Base-by-base conservation (phyloP, 768 basidiomycete genomes). In the Leccinellum albellum region DNA sequence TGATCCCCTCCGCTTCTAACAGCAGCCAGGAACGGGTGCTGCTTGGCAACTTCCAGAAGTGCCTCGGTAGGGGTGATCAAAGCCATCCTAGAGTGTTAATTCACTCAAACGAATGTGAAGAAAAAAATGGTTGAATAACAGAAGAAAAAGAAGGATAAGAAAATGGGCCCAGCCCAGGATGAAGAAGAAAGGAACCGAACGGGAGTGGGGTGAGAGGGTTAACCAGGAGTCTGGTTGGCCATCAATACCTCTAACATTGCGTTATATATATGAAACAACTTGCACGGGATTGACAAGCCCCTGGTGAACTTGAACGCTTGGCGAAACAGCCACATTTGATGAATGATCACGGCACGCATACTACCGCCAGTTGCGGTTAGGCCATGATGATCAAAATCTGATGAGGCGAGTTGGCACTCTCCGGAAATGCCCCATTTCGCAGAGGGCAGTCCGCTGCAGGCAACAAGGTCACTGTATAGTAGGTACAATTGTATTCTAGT, bases 31-130 rank as follows among this genome's bases (percentile, higher is more conserved):
- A 68, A 69, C 3, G 68, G 69, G 44, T 67, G 66, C n/a, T 68
- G 60, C 47, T 64, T 70, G 40, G 68, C 68, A 32, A 68, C 69
- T 64, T 70, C 62, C 51, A 70, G 68, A 55, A 70, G 69, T 28
- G 62, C 69, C 50, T 70, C 68, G 26, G 68, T 68, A 35, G 68
- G 66, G 42, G 68, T 70, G 49, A 70, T 51, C 33, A 61, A 54
- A 21, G 56, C 50, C 66, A 61, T 65, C 33, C 20, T 44, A 13
- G 21, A 23, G 23, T 21, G 44, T 21, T 31, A 14, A 21, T 35
- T 66, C 29, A 63, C 15, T 15, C n/a, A 37, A 61, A 61, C 3
- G 46, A 57, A 35, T 9, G 31, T 21, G 10, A 15, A 23, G 8
- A n/a, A 10, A 50, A 44, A 35, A 51, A 31, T 13, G 4, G 14